Percentiles rank a stretch among this genome's conserved stretches.
Evolutionary conservation across 164 flowering plant species (phyloP).

Genomic region (Aristolochia contorta): DNA sequence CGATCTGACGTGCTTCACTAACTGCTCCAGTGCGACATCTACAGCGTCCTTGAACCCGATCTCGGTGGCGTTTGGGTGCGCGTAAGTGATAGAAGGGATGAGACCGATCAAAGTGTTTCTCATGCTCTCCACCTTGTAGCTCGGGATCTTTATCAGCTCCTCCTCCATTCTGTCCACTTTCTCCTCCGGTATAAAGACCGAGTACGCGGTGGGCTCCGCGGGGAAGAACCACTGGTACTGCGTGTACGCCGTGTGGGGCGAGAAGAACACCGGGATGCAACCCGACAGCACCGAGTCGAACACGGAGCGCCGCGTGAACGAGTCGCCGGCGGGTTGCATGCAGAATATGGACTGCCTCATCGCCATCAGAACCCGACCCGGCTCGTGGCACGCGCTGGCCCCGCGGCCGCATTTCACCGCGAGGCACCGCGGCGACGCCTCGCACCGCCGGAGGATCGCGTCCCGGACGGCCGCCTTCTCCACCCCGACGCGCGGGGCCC

Average conservation of each 20-base stretch:
- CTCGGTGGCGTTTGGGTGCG: conserved; percentile 34
- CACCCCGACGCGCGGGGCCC: conserved; percentile 35
- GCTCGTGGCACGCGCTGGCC: conserved; percentile 31
- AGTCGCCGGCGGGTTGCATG: conserved; percentile 63
- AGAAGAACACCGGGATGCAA: conserved; percentile 64
- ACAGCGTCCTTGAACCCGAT: conserved; percentile 34
- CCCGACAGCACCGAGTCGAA: conserved; percentile 57
- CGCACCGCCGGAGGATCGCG: conserved; percentile 41
- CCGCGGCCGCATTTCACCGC: conserved; percentile 25
- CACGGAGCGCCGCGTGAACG: conserved; percentile 54
- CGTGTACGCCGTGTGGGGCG: conserved; percentile 48
- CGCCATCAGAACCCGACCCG: conserved; percentile 24
- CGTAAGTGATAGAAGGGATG: conserved; percentile 48
- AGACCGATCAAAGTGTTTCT: conserved; percentile 28
- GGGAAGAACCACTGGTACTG: conserved; percentile 60
- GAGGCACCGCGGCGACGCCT: conserved; percentile 29
- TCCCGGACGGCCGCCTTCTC: conserved; percentile 44
- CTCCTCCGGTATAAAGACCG: conserved; percentile 33
- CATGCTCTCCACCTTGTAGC: conserved; percentile 25
- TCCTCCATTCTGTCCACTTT: conserved; percentile 18
- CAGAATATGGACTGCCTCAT: conserved; percentile 42
- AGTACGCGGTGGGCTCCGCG: conserved; percentile 22
- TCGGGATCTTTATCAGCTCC: conserved; percentile 23
- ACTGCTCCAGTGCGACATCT: conserved; percentile 29
- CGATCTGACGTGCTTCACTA: conserved; percentile 16